Evolutionary conservation across 768 basidiomycete genomes (phyloP), one percentile per base, ranked within the genome.

Genomic region (Kwoniella shandongensis): DNA sequence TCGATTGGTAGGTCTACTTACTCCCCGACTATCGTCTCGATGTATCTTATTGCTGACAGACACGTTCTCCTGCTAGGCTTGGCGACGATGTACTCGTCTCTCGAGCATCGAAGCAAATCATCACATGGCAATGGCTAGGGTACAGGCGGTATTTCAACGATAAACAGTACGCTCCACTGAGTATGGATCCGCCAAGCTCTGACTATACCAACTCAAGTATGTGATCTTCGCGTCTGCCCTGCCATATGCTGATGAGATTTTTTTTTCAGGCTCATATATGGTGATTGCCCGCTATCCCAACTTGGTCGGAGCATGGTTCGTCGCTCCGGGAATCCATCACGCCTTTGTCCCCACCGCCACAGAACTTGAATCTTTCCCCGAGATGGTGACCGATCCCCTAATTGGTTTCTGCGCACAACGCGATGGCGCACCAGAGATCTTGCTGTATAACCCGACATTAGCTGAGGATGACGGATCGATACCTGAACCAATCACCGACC

Each of bases 121-220:
- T 44, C 15, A 48, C 41, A 8, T 68, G 66, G 66, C 55, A 65
- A 30, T 68, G 66, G 66, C 49, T 62, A 4, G 61, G 51, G 15
- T 62, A 49, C 17, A 27, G 40, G 2, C 39, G 61, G 26, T 65
- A 44, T 42, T 62, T 65, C 46, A 22, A 27, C 2, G 39, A 38
- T 0, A 46, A 56, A 8, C 2, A 18, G 1, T 15, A n/a, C 17
- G 30, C 13, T 6, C 47, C 59, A 3, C 26, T 27, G 4, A 36
- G 1, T 8, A 18, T 41, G 20, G 50, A 60, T 18, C 48, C 51
- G 22, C 23, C 12, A 22, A 38, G 35, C 30, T 35, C 22, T 3
- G 60, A 60, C 38, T 62, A 54, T 23, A 23, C 26, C 15, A 49
- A 50, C 20, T 61, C 59, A 4, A 54, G 62, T 64, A 4, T 22